phyloP scores from a whole-genome alignment of 2,329 filamentous ascomycete species.

The Neofusicoccum laricinum region DNA sequence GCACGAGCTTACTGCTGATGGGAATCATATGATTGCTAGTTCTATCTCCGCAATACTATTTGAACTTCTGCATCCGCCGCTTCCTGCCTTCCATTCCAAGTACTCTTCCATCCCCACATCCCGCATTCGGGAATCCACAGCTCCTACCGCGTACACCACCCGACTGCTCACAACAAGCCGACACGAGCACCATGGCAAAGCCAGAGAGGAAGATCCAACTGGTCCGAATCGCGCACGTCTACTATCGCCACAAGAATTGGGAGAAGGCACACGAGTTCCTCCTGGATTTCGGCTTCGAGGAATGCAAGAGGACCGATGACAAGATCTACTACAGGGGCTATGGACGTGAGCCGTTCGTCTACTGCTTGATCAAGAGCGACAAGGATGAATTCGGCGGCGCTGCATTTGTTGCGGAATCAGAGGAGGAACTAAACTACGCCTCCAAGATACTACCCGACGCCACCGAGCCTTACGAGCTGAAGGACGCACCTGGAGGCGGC shows the following conservation, averaged over 20 bases:
- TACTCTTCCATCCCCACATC: background rate
- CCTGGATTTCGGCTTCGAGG: slow-evolving; percentile 21
- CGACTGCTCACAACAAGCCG: background rate
- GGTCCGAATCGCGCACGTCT: slow-evolving; percentile 18
- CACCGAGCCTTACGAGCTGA: slow-evolving; percentile 45
- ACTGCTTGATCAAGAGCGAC: slow-evolving; percentile 47
- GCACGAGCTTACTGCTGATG: background rate
- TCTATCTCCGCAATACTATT: slow-evolving; percentile 4
- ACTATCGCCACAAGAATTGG: slow-evolving; percentile 21
- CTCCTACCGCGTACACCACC: background rate
- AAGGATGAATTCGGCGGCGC: slow-evolving; percentile 51
- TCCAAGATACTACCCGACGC: slow-evolving; percentile 46
- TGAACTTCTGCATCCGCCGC: background rate
- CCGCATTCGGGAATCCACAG: background rate
- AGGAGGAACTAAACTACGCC: slow-evolving; percentile 52
- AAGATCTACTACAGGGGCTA: slow-evolving; percentile 58
- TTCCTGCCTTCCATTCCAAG: background rate
- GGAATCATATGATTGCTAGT: slow-evolving; percentile 1
- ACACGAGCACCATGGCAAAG: background rate
- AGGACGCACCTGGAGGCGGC: slow-evolving; percentile 51
- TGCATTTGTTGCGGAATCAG: slow-evolving; percentile 53
- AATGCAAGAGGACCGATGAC: slow-evolving; percentile 13
- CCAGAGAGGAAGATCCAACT: slow-evolving; percentile 14
- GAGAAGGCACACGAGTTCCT: slow-evolving; percentile 19
- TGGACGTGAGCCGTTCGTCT: slow-evolving; percentile 55